These are phyloP conservation scores for Jasminum sambac DNA, from an alignment of 257 asterid species.

Conservation along the genomic window DNA sequence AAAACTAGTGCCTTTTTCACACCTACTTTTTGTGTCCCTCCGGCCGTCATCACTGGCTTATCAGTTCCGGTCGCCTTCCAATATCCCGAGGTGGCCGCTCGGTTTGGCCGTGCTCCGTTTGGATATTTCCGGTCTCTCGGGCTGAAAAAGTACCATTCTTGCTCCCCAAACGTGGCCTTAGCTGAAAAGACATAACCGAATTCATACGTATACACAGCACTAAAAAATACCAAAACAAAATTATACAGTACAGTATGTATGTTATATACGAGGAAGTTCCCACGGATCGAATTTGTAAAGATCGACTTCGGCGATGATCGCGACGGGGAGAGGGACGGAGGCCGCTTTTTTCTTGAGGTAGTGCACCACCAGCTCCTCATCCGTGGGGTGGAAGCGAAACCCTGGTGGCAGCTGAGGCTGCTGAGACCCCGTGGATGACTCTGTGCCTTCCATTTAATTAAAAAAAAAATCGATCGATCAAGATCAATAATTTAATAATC, in stretches of 20 bases:
- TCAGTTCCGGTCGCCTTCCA: conserved; percentile 65
- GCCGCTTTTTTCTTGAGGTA: conserved; percentile 51
- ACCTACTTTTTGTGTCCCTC: conserved; percentile 53
- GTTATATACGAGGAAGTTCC: conserved; percentile 49
- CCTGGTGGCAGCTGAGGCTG: conserved; percentile 60
- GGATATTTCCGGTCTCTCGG: conserved; percentile 55
- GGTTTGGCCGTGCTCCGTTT: conserved; percentile 51
- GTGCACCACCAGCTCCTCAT: conserved; percentile 55
- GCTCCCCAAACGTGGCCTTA: conserved; percentile 51
- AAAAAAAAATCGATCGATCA: background rate
- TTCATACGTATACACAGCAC: no score
- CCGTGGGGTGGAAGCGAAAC: conserved; percentile 59
- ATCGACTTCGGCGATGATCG: conserved; percentile 54
- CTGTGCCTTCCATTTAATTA: conserved; percentile 40
- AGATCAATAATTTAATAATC: background rate
- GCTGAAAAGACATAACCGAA: conserved; percentile 22
- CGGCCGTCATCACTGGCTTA: conserved; percentile 54
- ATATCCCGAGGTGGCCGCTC: conserved; percentile 56
- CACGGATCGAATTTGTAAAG: conserved; percentile 59
- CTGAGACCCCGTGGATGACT: conserved; percentile 40
- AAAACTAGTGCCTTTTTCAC: conserved; percentile 53
- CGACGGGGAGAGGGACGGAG: conserved; percentile 48
- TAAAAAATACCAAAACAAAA: no score
- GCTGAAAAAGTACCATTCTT: conserved; percentile 57
- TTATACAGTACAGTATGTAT: background rate